Base-by-base conservation (phyloP, 345 rosid species). In the Pelargonium nanum region DNA sequence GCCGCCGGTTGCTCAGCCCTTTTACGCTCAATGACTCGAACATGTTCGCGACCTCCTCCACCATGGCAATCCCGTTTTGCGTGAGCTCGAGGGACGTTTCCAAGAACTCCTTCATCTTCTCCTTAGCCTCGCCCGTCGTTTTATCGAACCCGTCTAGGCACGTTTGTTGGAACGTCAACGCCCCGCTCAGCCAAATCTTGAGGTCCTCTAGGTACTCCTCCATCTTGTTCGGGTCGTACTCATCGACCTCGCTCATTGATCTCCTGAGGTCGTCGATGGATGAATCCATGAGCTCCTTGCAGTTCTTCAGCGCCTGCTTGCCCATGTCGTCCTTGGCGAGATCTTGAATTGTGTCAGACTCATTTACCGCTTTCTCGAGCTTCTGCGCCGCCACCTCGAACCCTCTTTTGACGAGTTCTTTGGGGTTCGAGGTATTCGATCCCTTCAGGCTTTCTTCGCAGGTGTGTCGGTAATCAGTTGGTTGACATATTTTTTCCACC, bases 41-140 rank as follows among this genome's bases (percentile, higher is more conserved):
- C 8, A 86, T 62, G 20, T 66, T 50, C 26, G 81, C 60, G 1
- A 88, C 60, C 50, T 74, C 77, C 6, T 68, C 59, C 26, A 82
- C 76, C 86, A 88, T 88, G 25, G 89, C 93, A 16, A 92, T 79
- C 25, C 84, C 89, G 56, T 89, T 92, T 68, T 83, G 78, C 0
- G 85, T 82, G 12, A 83, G 84, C 74, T 80, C 73, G 28, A 59
- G 74, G 5, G 93, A 72, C 20, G 65, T 57, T 51, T 55, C 51
- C 61, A 88, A 61, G 20, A 83, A 22, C 10, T 61, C 53, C 53
- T 59, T 70, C 86, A 92, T 83, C 17, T 82, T 84, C 17, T 66
- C 25, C 0, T 71, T 79, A 0, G 83, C 80, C 0, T 57, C 57
- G 1, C 71, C 72, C 0, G 84, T 76, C 1, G 85, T 77, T 68